A percentile compares a stretch with the other conserved stretches of the same genome.
Evolutionary conservation across 2,329 filamentous ascomycete genomes (phyloP).

Genomic region (Macrophomina pseudophaseolina): DNA sequence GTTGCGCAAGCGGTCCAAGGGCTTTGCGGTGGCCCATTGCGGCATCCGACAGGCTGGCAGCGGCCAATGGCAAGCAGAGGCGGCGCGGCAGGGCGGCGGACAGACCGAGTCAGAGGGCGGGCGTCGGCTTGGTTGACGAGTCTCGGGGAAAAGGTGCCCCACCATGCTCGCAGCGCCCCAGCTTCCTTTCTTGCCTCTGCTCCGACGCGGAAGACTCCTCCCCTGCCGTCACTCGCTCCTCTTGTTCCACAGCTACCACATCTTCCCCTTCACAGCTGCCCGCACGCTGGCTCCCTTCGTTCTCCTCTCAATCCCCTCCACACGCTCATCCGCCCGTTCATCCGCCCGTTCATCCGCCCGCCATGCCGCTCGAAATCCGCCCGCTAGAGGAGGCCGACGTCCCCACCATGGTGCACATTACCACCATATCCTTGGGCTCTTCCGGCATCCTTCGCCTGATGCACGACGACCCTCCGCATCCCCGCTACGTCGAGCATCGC

Average conservation of each 20-base stretch:
- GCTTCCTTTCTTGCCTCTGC: neutral
- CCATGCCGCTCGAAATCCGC: conserved; percentile 44
- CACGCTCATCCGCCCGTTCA: neutral
- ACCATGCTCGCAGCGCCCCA: neutral
- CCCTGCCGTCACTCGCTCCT: no score
- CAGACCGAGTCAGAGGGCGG: conserved; percentile 16
- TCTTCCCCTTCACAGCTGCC: neutral
- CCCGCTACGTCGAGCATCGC: conserved; percentile 31
- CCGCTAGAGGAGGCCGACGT: conserved; percentile 37
- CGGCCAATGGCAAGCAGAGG: conserved; percentile 7
- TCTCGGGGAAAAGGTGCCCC: neutral
- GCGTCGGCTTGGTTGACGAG: conserved; percentile 18
- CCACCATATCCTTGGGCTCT: conserved; percentile 36
- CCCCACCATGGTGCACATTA: conserved; percentile 36
- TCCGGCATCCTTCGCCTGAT: conserved; percentile 36
- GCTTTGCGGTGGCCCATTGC: neutral
- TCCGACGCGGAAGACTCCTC: neutral
- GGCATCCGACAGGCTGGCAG: neutral
- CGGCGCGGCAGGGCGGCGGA: neutral
- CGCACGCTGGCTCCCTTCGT: neutral
- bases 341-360: conserved; percentile 2
- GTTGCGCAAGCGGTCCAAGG: neutral
- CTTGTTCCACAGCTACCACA: neutral
- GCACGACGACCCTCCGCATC: conserved; percentile 31
- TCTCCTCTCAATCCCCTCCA: neutral